Evolutionary conservation across 768 basidiomycete genomes (phyloP).

Genomic region (Exidia glandulosa): DNA sequence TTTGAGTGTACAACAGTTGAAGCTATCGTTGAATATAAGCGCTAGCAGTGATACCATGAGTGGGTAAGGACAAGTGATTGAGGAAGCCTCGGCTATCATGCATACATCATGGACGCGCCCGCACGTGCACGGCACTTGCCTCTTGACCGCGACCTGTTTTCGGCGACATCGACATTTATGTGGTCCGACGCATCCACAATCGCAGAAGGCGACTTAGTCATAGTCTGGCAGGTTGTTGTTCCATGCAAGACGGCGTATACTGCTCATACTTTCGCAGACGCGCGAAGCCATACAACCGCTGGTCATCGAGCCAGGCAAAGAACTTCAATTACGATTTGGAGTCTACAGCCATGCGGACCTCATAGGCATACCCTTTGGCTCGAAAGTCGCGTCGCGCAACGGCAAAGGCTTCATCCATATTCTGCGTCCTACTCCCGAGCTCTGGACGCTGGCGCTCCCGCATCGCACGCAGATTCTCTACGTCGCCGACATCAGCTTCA

Average conservation of each 20-base stretch:
- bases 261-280: conserved; percentile 37
- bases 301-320: conserved; percentile 63
- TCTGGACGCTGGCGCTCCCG: conserved; percentile 94
- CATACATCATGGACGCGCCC: too few species aligned
- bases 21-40: too few species aligned
- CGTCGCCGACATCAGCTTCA: conserved; percentile 91
- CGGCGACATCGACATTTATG: too few species aligned
- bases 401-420: conserved; percentile 84
- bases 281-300: conserved; percentile 72
- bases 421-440: conserved; percentile 88
- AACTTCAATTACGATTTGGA: conserved; percentile 83
- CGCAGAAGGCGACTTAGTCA: conserved; percentile 67
- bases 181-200: conserved; percentile 64
- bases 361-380: conserved; percentile 82
- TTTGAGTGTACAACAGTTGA: too few species aligned
- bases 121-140: too few species aligned
- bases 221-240: conserved; percentile 65
- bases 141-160: too few species aligned
- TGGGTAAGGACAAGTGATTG: too few species aligned
- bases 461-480: conserved; percentile 98
- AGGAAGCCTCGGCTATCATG: too few species aligned
- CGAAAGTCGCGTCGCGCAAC: conserved; percentile 68
- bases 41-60: too few species aligned
- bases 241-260: neutral
- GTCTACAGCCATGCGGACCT: conserved; percentile 78